Evolutionary conservation across 1,284 basidiomycete species (phyloP).

Genomic region (Apiotrichum gamsii): DNA sequence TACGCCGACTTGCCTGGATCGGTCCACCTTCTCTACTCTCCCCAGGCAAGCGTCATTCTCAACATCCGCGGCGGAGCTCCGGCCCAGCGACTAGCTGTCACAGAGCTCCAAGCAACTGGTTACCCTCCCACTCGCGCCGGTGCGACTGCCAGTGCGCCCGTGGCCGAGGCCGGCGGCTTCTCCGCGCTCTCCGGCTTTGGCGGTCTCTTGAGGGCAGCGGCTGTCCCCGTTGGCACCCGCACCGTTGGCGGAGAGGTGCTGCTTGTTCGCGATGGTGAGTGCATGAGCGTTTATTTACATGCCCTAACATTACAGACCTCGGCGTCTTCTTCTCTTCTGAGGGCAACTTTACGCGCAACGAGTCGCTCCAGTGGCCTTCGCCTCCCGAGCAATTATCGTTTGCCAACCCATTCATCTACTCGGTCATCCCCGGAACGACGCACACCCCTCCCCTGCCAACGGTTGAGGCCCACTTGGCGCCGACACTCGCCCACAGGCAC

Average conservation of each 20-base stretch:
- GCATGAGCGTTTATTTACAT: not conserved
- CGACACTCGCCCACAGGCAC: slow-evolving; percentile 62
- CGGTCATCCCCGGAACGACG: slow-evolving; percentile 56
- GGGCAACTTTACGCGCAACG: slow-evolving; percentile 58
- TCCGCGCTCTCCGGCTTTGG: slow-evolving; percentile 66
- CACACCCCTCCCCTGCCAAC: slow-evolving; percentile 51
- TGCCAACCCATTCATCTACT: slow-evolving; percentile 77
- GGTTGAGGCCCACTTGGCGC: slow-evolving; percentile 70
- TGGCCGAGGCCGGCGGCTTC: slow-evolving; percentile 5
- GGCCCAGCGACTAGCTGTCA: slow-evolving; percentile 62
- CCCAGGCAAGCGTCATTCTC: slow-evolving; percentile 66
- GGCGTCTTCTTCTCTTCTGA: slow-evolving; percentile 67
- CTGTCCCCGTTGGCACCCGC: slow-evolving; percentile 58
- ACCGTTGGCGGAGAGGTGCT: slow-evolving; percentile 61
- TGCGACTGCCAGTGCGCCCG: not conserved
- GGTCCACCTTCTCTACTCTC: slow-evolving; percentile 60
- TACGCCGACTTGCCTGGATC: slow-evolving; percentile 37
- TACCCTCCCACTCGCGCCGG: slow-evolving; percentile 5
- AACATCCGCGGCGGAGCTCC: slow-evolving; percentile 53
- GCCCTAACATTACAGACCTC: slow-evolving; percentile 52
- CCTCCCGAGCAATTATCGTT: slow-evolving; percentile 78
- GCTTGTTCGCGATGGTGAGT: slow-evolving; percentile 73
- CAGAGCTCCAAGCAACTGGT: slow-evolving; percentile 56
- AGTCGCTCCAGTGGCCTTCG: slow-evolving; percentile 67
- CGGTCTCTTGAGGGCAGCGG: slow-evolving; percentile 69